Conservation (phyloP, 352 stramenopile genomes). For the Globisporangium polare region DNA sequence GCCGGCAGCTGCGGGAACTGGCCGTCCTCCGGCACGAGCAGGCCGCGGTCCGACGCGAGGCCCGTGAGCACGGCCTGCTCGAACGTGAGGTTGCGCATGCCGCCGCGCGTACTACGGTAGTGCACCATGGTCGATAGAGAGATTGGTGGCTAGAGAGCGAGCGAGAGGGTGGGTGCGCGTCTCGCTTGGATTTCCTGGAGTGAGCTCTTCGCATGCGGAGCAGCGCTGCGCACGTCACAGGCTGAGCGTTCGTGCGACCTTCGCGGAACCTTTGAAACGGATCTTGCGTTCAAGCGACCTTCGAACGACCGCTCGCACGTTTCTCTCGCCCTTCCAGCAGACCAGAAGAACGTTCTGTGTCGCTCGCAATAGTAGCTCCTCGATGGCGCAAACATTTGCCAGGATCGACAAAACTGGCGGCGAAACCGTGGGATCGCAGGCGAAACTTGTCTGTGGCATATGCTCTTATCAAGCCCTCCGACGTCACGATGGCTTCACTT, state of each 20-base stretch:
- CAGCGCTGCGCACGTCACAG: background rate
- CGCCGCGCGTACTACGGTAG: constrained; percentile 82
- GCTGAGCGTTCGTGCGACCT: background rate
- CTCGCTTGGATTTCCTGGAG: constrained; percentile 9
- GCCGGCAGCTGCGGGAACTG: constrained; percentile 75
- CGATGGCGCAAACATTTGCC: constrained; percentile 8
- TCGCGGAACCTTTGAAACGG: constrained; percentile 2
- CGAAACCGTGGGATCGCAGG: background rate
- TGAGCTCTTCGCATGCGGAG: constrained; percentile 6
- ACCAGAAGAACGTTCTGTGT: constrained; percentile 14
- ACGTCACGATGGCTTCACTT: background rate
- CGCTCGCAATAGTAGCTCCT: constrained; percentile 3
- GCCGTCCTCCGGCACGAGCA: constrained; percentile 75
- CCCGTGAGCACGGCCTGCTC: constrained; percentile 86
- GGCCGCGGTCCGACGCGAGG: constrained; percentile 75
- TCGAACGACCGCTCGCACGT: background rate
- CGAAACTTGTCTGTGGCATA: background rate
- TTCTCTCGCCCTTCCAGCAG: background rate
- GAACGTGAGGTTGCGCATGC: constrained; percentile 77
- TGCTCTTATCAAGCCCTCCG: background rate
- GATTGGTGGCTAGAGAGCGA: background rate
- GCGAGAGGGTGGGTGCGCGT: background rate
- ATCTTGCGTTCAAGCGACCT: background rate
- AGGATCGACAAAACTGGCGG: background rate
- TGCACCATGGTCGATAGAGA: constrained; percentile 60